phyloP scores from a whole-genome alignment of 23 red algal species.

The Agarophyton chilense region DNA sequence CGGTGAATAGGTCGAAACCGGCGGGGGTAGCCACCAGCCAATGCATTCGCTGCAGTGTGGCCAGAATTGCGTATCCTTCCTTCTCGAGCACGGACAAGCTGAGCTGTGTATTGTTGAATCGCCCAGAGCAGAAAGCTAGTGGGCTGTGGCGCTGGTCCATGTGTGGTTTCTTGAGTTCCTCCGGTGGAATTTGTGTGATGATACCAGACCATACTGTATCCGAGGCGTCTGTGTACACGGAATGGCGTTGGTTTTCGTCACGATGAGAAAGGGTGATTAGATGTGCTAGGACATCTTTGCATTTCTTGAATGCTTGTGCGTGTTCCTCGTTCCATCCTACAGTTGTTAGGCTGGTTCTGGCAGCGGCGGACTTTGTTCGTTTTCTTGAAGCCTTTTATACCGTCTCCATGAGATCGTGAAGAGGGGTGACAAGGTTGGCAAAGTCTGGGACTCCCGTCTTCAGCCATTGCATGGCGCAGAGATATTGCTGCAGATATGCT shows the following conservation, averaged over 20 bases:
- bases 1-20: slow-evolving; percentile 9
- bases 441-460: not conserved
- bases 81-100: not conserved
- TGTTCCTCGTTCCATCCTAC: not conserved
- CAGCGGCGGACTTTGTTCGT: not conserved
- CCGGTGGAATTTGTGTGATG: not conserved
- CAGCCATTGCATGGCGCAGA: slow-evolving; percentile 2
- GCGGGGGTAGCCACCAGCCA: not conserved
- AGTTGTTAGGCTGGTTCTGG: not conserved
- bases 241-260: not conserved
- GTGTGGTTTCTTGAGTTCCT: not conserved
- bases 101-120: not conserved
- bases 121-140: not conserved
- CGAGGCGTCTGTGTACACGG: not conserved
- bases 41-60: not conserved
- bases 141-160: not conserved
- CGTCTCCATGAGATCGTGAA: not conserved
- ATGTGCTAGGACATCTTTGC: not conserved
- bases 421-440: not conserved
- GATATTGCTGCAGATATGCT: not conserved
- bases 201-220: not conserved
- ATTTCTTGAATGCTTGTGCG: not conserved
- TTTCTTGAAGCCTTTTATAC: not conserved
- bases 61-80: not conserved
- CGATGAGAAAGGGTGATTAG: not conserved